A percentile compares a stretch with the other conserved stretches of the same genome.
These are phyloP conservation scores for Chaetoceros tenuissimus DNA, from an alignment of 108 stramenopile species.

Conservation along the genomic window DNA sequence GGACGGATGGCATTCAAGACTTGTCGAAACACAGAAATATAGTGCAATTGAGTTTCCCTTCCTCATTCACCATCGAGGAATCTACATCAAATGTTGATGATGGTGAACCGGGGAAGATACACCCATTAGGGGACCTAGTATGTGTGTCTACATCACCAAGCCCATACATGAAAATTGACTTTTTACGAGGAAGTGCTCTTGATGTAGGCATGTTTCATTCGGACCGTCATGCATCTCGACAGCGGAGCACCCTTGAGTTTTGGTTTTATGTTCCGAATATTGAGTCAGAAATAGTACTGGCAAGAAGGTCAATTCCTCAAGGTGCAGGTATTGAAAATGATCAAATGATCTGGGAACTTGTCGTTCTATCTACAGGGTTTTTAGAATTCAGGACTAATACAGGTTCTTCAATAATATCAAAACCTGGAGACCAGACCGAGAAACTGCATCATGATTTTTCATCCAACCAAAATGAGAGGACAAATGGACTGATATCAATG, in stretches of 20 bases:
- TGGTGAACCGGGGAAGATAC: constrained; percentile 81
- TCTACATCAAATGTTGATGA: constrained; percentile 81
- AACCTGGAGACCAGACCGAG: not conserved
- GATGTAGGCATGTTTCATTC: constrained; percentile 80
- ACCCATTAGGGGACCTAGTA: constrained; percentile 69
- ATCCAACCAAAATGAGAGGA: constrained; percentile 23
- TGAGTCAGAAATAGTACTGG: constrained; percentile 51
- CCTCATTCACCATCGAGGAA: constrained; percentile 25
- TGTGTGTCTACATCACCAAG: no score
- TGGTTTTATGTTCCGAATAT: constrained; percentile 71
- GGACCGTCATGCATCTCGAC: constrained; percentile 38
- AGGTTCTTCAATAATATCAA: constrained; percentile 28
- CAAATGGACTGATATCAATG: constrained; percentile 39
- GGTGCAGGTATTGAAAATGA: constrained; percentile 28
- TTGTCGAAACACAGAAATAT: constrained; percentile 57
- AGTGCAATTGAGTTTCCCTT: constrained; percentile 19
- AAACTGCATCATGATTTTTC: constrained; percentile 2
- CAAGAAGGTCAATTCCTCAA: constrained; percentile 43
- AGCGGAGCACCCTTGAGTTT: constrained; percentile 71
- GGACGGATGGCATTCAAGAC: constrained; percentile 60
- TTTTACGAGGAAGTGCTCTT: constrained; percentile 60
- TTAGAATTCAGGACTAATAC: constrained; percentile 63
- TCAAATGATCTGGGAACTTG: constrained; percentile 68
- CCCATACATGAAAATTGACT: constrained; percentile 60
- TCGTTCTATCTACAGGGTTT: constrained; percentile 48